Evolutionary conservation across 202 grass and related monocot genomes (phyloP).

Genomic region (Alloteropsis angusta): DNA sequence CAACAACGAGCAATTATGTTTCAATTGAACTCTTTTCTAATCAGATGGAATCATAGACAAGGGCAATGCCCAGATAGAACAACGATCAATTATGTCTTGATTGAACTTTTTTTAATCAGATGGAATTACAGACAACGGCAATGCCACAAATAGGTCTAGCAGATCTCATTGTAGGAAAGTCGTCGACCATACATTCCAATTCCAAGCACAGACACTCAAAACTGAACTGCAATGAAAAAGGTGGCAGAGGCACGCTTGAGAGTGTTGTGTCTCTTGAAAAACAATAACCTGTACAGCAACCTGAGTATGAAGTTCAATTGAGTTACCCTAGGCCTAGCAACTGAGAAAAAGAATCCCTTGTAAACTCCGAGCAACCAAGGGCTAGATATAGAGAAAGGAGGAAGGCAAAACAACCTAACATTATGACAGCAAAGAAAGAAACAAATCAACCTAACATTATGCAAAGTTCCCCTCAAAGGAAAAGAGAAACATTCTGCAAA

Average conservation of each 20-base stretch:
- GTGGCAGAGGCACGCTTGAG: background rate
- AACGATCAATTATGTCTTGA: no score
- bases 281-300: conserved; percentile 28
- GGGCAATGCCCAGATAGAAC: background rate
- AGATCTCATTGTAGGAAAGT: background rate
- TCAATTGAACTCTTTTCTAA: background rate
- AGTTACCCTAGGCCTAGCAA: conserved; percentile 28
- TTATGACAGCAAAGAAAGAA: conserved; percentile 12
- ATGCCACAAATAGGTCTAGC: background rate
- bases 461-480: conserved; percentile 12
- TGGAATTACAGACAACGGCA: background rate
- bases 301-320: conserved; percentile 23
- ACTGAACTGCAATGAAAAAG: background rate
- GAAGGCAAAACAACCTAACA: conserved; percentile 29
- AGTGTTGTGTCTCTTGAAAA: conserved; percentile 1
- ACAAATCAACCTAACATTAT: conserved; percentile 34
- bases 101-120: background rate
- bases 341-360: background rate
- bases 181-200: conserved; percentile 7
- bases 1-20: background rate
- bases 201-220: background rate
- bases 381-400: conserved; percentile 14
- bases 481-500: conserved; percentile 18
- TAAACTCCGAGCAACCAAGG: conserved; percentile 13
- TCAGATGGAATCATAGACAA: background rate